Evolutionary conservation across 2,329 filamentous ascomycete species (phyloP), one percentile per base, ranked within the genome.

Genomic region (Colletotrichum tropicicola): DNA sequence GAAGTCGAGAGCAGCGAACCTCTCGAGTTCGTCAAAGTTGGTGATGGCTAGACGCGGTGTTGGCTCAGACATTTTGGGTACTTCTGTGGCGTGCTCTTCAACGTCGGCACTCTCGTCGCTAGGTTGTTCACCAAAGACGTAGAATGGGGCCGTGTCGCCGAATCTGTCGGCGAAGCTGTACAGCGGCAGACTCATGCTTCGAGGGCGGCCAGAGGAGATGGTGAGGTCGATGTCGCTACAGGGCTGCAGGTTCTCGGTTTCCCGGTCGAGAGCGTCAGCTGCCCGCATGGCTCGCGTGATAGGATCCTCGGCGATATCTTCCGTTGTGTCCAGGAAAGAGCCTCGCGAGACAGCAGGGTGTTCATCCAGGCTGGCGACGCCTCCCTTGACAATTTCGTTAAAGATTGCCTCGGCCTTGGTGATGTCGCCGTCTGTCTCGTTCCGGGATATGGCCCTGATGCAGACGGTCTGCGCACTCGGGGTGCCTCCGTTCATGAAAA

Each of bases 1-100:
- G 45, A 64, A 64, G n/a, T 98, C 71, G 81, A 97, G 49, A 91
- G 97, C 66, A 94, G 95, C 68, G 97, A 97, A 72, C 93, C 94
- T 3, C 83, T 98, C 5, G 91, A 94, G 74, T 79, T 94, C 19
- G 77, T 82, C 72, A 83, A 85, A 70, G 72, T 81, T 48, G 4
- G 71, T 74, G 37, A 75, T 57, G n/a, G 70, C 69, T 47, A 78
- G 71, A 5, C 61, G 71, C 3, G 74, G 72, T 13, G 72, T 66
- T 65, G 39, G 17, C 13, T 17, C 15, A 19, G 17, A 10, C 2
- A 15, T n/a, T 10, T 27, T 35, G 21, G 21, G 10, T 17, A 15
- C 10, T 4, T 30, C 43, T 10, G 3, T 9, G 13, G 19, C 10
- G 7, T 10, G 21, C 2, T 39, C 60, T n/a, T 51, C 41, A 6